These are phyloP conservation scores for Tolypocladium cylindrosporum DNA, from an alignment of 2,329 filamentous ascomycete genomes.

Conservation along the genomic window DNA sequence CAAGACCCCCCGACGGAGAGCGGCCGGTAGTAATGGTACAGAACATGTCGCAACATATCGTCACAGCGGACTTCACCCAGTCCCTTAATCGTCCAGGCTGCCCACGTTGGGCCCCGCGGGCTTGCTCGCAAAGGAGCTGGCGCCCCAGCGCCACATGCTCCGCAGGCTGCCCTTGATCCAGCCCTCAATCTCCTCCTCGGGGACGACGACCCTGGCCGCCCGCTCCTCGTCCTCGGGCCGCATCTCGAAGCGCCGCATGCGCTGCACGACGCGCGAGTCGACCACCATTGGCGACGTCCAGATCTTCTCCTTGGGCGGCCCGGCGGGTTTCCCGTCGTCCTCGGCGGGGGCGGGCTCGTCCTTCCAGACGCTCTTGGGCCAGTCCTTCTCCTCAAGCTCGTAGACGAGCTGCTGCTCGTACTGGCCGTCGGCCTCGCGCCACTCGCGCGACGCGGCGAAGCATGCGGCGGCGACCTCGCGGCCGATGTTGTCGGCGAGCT, in stretches of 20 bases:
- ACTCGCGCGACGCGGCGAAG: conserved; percentile 48
- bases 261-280: conserved; percentile 62
- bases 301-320: conserved; percentile 52
- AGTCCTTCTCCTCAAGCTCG: conserved; percentile 64
- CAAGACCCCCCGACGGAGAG: neutral
- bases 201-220: conserved; percentile 50
- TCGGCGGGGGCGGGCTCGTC: conserved; percentile 30
- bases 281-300: conserved; percentile 68
- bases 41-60: neutral
- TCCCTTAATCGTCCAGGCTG: conserved; percentile 23
- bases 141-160: conserved; percentile 41
- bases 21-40: neutral
- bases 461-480: conserved; percentile 80
- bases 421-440: conserved; percentile 28
- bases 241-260: conserved; percentile 75
- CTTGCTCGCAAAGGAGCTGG: conserved; percentile 26
- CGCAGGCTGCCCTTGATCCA: conserved; percentile 54
- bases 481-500: conserved; percentile 79
- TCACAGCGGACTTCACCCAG: neutral
- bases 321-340: conserved; percentile 24
- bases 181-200: conserved; percentile 60
- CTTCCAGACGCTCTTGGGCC: conserved; percentile 72
- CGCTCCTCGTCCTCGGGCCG: conserved; percentile 58
- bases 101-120: conserved; percentile 31
- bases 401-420: conserved; percentile 45